Evolutionary conservation across 441 rosid genomes (phyloP).

Genomic region (Eutrema salsugineum): DNA sequence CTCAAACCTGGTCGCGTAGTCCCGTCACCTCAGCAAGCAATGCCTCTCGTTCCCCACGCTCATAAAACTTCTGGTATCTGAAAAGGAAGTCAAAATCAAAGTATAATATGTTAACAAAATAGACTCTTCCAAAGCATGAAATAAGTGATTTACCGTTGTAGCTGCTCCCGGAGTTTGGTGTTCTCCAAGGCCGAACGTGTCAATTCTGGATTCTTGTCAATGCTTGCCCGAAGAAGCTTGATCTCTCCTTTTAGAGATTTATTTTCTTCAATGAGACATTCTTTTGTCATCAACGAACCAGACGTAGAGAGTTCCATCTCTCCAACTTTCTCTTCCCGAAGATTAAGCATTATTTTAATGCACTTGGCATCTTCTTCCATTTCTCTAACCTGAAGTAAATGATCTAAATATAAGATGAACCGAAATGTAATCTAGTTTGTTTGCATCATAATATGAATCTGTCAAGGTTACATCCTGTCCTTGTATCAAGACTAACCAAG

Average conservation of each 20-base stretch:
- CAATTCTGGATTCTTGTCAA: constrained; percentile 58
- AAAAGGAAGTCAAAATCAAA: constrained; percentile 25
- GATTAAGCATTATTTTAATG: constrained; percentile 48
- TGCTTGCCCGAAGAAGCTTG: constrained; percentile 56
- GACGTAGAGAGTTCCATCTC: constrained; percentile 48
- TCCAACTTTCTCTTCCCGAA: constrained; percentile 65
- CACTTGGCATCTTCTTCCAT: constrained; percentile 67
- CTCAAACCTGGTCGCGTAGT: constrained; percentile 70
- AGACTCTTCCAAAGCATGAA: constrained; percentile 18
- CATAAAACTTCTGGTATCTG: constrained; percentile 70
- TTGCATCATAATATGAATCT: constrained; percentile 5
- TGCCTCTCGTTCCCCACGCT: constrained; percentile 65
- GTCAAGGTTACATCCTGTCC: constrained; percentile 1
- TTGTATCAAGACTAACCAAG: constrained; percentile 47
- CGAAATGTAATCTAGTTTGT: not conserved
- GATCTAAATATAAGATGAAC: constrained; percentile 24
- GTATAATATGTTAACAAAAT: not conserved
- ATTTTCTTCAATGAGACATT: constrained; percentile 63
- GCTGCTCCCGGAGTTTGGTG: constrained; percentile 63
- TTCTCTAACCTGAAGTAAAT: constrained; percentile 49
- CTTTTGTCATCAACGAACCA: constrained; percentile 50
- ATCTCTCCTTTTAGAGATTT: constrained; percentile 63
- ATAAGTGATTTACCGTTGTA: constrained; percentile 49
- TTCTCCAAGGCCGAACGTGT: constrained; percentile 59
- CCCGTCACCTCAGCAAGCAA: constrained; percentile 66